These are phyloP conservation scores for Isatis tinctoria DNA, from an alignment of 345 rosid species.

Conservation along the genomic window DNA sequence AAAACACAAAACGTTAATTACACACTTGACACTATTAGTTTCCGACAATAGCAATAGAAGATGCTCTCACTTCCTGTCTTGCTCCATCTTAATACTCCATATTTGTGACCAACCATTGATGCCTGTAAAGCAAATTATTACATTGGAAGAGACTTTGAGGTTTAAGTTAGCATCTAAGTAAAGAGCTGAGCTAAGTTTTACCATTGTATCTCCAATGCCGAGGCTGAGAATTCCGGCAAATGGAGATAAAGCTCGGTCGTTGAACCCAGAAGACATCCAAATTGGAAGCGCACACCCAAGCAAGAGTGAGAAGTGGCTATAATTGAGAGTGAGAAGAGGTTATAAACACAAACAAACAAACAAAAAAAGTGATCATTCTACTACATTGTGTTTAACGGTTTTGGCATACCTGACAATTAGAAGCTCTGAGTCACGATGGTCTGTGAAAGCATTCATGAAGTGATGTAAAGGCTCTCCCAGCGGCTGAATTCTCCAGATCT, in stretches of 20 bases:
- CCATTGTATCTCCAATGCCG: conserved; percentile 98
- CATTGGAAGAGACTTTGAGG: background rate
- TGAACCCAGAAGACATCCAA: conserved; percentile 94
- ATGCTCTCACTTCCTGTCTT: conserved; percentile 79
- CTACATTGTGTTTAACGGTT: background rate
- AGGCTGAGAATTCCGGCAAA: conserved; percentile 98
- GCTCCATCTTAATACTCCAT: conserved; percentile 94
- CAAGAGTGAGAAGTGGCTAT: conserved; percentile 88
- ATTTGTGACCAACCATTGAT: conserved; percentile 94
- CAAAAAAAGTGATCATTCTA: background rate
- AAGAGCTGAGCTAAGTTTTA: conserved; percentile 27
- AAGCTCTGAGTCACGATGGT: conserved; percentile 93
- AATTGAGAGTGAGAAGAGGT: background rate
- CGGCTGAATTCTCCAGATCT: conserved; percentile 95
- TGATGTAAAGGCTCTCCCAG: conserved; percentile 69
- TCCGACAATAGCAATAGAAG: background rate
- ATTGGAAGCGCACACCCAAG: conserved; percentile 97
- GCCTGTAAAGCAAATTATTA: conserved; percentile 46
- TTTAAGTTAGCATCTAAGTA: background rate
- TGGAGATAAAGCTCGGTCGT: conserved; percentile 89
- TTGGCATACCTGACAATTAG: conserved; percentile 71
- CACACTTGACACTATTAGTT: background rate
- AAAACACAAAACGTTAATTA: background rate
- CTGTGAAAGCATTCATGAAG: conserved; percentile 93
- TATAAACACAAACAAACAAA: background rate